Evolutionary conservation across 495 filamentous ascomycete genomes (phyloP).

Genomic region (Aspergillus nanangensis): DNA sequence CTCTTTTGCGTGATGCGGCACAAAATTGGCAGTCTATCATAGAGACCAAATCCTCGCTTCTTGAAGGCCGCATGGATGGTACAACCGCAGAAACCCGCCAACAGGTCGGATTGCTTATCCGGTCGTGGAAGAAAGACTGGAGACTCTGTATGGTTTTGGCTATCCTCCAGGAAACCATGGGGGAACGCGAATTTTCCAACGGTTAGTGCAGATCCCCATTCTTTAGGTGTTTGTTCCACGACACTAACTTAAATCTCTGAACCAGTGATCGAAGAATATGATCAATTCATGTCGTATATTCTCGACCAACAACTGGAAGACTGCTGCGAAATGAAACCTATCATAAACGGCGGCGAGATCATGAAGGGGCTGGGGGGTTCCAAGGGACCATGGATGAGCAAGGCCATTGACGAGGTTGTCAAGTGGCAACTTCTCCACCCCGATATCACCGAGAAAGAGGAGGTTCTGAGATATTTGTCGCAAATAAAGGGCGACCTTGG

Average conservation of each 20-base stretch:
- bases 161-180: conserved; percentile 60
- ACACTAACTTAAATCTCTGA: conserved; percentile 13
- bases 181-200: conserved; percentile 25
- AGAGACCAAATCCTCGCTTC: conserved; percentile 45
- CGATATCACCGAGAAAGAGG: conserved; percentile 50
- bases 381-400: conserved; percentile 75
- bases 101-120: conserved; percentile 69
- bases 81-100: conserved; percentile 41
- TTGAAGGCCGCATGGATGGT: conserved; percentile 21
- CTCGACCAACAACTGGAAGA: conserved; percentile 35
- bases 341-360: conserved; percentile 65
- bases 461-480: conserved; percentile 61
- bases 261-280: conserved; percentile 37
- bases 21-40: conserved; percentile 55
- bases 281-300: conserved; percentile 41
- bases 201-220: conserved; percentile 20
- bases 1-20: conserved; percentile 61
- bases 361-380: conserved; percentile 52
- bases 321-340: conserved; percentile 47
- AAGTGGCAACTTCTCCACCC: conserved; percentile 86
- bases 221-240: background rate
- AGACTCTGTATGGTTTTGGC: conserved; percentile 66
- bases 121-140: conserved; percentile 76
- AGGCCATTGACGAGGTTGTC: conserved; percentile 65
- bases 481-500: conserved; percentile 52